A percentile compares a stretch with the other conserved stretches of the same genome.
Evolutionary conservation across 805 yeast genomes (phyloP).

Genomic region (Candida coquimbonensis): DNA sequence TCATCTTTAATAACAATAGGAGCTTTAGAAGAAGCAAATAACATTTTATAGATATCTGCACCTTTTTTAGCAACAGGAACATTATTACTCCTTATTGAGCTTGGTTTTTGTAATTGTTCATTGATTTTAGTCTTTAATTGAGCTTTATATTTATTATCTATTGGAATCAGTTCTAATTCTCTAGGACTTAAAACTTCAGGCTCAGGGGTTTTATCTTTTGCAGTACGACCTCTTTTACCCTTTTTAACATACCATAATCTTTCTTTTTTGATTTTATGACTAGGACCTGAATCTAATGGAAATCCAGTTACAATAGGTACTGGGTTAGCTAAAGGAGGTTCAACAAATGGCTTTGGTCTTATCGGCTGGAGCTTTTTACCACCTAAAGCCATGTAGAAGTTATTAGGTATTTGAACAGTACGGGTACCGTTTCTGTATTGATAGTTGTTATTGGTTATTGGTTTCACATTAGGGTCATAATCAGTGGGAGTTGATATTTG

Average conservation of each 20-base stretch:
- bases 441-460: background rate
- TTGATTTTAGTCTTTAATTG: slow-evolving; percentile 11
- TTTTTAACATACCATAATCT: slow-evolving; percentile 42
- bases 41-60: slow-evolving; percentile 8
- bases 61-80: slow-evolving; percentile 6
- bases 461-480: background rate
- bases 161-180: background rate
- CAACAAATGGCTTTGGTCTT: slow-evolving; percentile 26
- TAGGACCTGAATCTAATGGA: slow-evolving; percentile 66
- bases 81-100: slow-evolving; percentile 13
- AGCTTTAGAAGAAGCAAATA: background rate
- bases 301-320: slow-evolving; percentile 62
- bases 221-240: slow-evolving; percentile 14
- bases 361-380: background rate
- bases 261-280: slow-evolving; percentile 48
- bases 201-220: background rate
- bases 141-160: background rate
- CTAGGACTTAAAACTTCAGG: background rate
- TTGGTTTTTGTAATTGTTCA: slow-evolving; percentile 16
- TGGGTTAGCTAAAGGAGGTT: slow-evolving; percentile 52
- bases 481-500: no score
- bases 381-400: no score
- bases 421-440: background rate
- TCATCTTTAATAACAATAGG: background rate
- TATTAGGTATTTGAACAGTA: no score